Conservation (phyloP, 805 yeast species). For the Saccharomycopsis sp. region DNA sequence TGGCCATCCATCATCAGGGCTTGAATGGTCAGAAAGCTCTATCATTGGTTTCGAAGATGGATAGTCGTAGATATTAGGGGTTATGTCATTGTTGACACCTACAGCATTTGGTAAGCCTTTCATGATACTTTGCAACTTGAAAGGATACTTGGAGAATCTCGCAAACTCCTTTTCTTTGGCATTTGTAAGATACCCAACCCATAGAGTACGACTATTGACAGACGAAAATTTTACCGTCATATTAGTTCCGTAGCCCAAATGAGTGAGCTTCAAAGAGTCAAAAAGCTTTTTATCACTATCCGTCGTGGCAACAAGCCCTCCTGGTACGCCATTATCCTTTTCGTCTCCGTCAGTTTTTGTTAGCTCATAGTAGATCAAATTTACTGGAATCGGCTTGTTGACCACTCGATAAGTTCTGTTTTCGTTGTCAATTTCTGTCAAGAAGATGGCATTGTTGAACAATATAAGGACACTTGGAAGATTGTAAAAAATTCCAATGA, state of each 20-base stretch:
- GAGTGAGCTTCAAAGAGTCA: conserved; percentile 11
- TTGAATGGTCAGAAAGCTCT: not conserved
- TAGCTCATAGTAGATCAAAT: conserved; percentile 9
- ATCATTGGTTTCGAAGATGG: not conserved
- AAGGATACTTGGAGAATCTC: not conserved
- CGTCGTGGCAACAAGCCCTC: conserved; percentile 1
- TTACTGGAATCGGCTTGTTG: conserved; percentile 18
- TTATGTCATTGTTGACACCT: not conserved
- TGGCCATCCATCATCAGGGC: not conserved
- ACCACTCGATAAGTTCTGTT: conserved; percentile 10
- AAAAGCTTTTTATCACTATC: conserved; percentile 4
- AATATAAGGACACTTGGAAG: conserved; percentile 11
- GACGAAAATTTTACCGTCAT: conserved; percentile 13
- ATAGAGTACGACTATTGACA: conserved; percentile 6
- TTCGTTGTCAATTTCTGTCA: conserved; percentile 14
- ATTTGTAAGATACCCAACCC: conserved; percentile 11
- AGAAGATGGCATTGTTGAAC: conserved; percentile 11
- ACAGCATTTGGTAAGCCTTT: not conserved
- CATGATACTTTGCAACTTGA: not conserved
- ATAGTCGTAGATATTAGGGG: not conserved
- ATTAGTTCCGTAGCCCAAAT: conserved; percentile 10
- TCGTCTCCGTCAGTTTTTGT: conserved; percentile 5
- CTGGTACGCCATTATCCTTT: not conserved
- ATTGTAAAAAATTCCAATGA: conserved; percentile 9
- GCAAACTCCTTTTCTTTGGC: not conserved